Base-by-base conservation (phyloP, 495 filamentous ascomycete genomes). In the Monascus purpureus region DNA sequence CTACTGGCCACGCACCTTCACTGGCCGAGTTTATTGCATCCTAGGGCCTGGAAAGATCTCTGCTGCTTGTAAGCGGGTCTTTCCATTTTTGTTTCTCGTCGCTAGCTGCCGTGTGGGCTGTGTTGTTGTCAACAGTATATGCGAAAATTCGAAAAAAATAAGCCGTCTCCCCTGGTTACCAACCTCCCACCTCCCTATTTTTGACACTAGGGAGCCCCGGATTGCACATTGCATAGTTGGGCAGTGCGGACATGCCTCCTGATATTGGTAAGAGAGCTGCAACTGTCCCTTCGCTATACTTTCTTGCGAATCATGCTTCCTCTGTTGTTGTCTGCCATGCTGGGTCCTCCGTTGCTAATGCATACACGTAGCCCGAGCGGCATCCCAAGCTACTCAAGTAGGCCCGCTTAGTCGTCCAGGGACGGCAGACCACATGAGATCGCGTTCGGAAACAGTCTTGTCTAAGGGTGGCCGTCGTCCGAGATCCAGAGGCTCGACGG, bases 401-500 rank as follows among this genome's bases (percentile, higher is more conserved):
- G 40, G 46, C 22, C 48, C 54, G 11, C 53, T 44, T 22, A 65
- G 59, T 39, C 59, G 61, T 19, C 61, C 61, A 17, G 59, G 59
- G 14, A 63, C 59, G 7, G 61, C 57, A 6, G 61, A 65, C 40
- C 56, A 56, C 13, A 43, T 60, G 44, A 51, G 75, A 37, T 65
- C 68, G 29, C 68, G 75, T 12, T 77, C 75, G 2, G 71, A 66
- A 47, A 75, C 70, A 13, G 61, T 67, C 19, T 50, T 61, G 17
- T 77, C 75, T 1, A 63, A 63, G 30, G 69, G 72, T 36, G 67
- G 65, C 45, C 78, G 73, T 46, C 70, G 81, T 27, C 70, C 80
- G 32, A 63, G 73, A 19, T 93, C 85, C 17, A 66, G 82, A 57
- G 84, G 79, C 24, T 94, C 85, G 27, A 90, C 84, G 3, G 74